Percentiles rank a stretch among this genome's conserved stretches.
phyloP scores from a whole-genome alignment of 257 asterid species.

The Capsicum rhomboideum region DNA sequence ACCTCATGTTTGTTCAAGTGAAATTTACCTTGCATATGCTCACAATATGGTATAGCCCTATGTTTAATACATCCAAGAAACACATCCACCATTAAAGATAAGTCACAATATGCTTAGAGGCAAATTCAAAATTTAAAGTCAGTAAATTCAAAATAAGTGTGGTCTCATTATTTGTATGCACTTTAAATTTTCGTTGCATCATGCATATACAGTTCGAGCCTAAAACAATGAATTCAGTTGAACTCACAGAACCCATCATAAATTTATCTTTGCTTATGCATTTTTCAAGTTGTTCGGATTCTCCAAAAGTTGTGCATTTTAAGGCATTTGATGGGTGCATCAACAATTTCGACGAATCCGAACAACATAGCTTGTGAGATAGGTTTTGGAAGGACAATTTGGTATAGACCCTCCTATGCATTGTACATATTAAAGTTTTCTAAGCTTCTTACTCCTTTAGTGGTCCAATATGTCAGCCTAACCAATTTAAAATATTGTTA shows the following conservation, averaged over 20 bases:
- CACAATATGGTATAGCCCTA: background rate
- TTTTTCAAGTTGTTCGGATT: background rate
- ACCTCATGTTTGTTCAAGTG: background rate
- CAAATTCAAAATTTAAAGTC: background rate
- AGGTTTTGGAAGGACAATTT: background rate
- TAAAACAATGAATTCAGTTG: background rate
- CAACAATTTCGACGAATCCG: background rate
- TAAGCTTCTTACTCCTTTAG: background rate
- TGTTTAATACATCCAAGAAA: background rate
- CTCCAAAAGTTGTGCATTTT: background rate
- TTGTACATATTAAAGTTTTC: background rate
- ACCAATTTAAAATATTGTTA: background rate
- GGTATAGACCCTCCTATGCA: background rate
- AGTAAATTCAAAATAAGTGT: background rate
- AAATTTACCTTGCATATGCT: background rate
- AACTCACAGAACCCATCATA: background rate
- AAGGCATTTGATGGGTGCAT: background rate
- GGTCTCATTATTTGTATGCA: background rate
- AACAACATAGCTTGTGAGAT: background rate
- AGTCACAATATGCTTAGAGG: background rate
- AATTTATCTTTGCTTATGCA: background rate
- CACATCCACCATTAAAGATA: background rate
- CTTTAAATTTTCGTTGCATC: background rate
- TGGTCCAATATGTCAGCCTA: background rate
- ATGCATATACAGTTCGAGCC: background rate